phyloP scores from a whole-genome alignment of 192 early-diverging fungal species.

The Backusella macrospora region DNA sequence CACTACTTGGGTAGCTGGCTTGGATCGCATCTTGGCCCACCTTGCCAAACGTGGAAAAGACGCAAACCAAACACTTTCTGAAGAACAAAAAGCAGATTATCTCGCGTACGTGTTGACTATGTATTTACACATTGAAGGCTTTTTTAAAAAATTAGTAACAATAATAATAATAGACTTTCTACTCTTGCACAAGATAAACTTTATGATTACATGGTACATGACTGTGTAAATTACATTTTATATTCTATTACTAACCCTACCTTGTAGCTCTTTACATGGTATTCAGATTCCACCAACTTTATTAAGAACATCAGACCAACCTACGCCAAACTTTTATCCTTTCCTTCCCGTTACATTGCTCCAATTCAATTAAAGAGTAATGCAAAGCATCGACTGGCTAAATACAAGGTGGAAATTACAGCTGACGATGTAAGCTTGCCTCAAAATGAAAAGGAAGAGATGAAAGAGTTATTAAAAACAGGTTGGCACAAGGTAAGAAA shows the following conservation, averaged over 20 bases:
- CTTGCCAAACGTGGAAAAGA: slow-evolving; percentile 48
- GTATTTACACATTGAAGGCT: background rate
- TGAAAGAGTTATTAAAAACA: slow-evolving; percentile 38
- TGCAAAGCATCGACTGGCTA: slow-evolving; percentile 67
- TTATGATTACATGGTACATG: slow-evolving; percentile 68
- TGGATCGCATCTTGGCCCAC: slow-evolving; percentile 52
- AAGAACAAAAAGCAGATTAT: slow-evolving; percentile 51
- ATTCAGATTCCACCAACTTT: slow-evolving; percentile 82
- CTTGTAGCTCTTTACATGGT: slow-evolving; percentile 74
- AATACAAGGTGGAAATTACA: slow-evolving; percentile 47
- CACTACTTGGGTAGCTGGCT: slow-evolving; percentile 53
- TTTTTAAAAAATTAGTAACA: background rate
- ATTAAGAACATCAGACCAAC: slow-evolving; percentile 70
- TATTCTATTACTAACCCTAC: background rate
- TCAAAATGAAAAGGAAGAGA: slow-evolving; percentile 43
- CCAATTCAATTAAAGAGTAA: slow-evolving; percentile 75
- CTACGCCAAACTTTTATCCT: slow-evolving; percentile 69
- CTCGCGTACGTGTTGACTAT: slow-evolving; percentile 46
- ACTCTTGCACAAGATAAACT: slow-evolving; percentile 79
- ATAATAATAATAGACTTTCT: slow-evolving; percentile 50
- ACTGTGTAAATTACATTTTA: background rate
- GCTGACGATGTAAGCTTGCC: slow-evolving; percentile 52
- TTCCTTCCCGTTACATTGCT: slow-evolving; percentile 67
- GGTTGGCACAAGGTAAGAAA: slow-evolving; percentile 47
- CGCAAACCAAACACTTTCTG: slow-evolving; percentile 48